These are phyloP conservation scores for Candida smagusa DNA, from an alignment of 1,139 yeast species.

Conservation along the genomic window DNA sequence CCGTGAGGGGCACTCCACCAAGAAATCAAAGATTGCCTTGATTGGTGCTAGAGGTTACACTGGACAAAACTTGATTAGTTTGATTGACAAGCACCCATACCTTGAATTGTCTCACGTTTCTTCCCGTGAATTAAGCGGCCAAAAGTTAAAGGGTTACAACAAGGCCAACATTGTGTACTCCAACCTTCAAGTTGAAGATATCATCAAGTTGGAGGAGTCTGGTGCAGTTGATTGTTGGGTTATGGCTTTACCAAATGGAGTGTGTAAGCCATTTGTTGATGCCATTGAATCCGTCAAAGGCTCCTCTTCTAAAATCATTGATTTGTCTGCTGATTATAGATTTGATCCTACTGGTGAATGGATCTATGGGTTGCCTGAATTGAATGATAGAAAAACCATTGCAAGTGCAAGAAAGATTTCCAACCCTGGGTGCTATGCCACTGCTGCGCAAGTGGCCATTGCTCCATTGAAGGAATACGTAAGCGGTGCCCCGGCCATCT, in stretches of 20 bases:
- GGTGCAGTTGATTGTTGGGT: conserved; percentile 94
- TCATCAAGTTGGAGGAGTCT: conserved; percentile 68
- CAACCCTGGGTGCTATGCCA: conserved; percentile 98
- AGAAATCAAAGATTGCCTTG: conserved; percentile 74
- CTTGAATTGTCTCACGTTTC: conserved; percentile 90
- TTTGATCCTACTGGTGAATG: conserved; percentile 85
- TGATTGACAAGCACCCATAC: conserved; percentile 84
- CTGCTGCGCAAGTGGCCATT: conserved; percentile 93
- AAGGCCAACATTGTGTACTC: conserved; percentile 78
- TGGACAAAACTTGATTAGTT: conserved; percentile 85
- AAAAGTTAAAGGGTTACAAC: conserved; percentile 80
- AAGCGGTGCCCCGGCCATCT: conserved; percentile 73
- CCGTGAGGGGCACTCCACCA: conserved; percentile 56
- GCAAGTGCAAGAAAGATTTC: conserved; percentile 80
- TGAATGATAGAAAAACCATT: conserved; percentile 63
- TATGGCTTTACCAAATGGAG: conserved; percentile 98
- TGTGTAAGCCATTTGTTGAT: conserved; percentile 93
- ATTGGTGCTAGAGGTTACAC: conserved; percentile 99
- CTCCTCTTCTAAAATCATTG: conserved; percentile 74
- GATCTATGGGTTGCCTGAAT: conserved; percentile 90
- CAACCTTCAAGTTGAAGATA: conserved; percentile 84
- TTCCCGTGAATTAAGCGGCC: conserved; percentile 90
- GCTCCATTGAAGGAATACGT: conserved; percentile 71
- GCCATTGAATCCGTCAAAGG: conserved; percentile 72
- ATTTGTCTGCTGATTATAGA: conserved; percentile 92